Base-by-base conservation (phyloP, 805 yeast genomes). In the Kodamaea sagamina region DNA sequence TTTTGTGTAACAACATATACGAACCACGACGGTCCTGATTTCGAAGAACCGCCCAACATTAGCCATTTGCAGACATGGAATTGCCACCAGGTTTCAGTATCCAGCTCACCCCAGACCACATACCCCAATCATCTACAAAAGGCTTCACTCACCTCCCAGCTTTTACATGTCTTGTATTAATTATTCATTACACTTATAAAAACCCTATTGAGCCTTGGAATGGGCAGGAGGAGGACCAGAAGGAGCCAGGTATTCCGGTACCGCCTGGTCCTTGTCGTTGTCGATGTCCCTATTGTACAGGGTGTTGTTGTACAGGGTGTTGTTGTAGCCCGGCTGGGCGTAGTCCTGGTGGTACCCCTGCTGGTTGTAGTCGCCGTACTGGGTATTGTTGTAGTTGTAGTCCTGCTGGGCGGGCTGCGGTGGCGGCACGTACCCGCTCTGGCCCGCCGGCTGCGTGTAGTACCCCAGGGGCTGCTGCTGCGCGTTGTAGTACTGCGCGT, bases 331-430 rank as follows among this genome's bases (percentile, higher is more conserved):
- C 4, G 15, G 10, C 10, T 28, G 12, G 7, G 11, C 9, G 17
- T 29, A 9, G 19, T 16, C 18, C 11, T 28, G 12, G 17, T 28
- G 12, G 32, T 29, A 29, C 4, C 34, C 34, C 17, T 15, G 34
- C n/a, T 29, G 15, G 7, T 4, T 15, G 34, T 29, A 29, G 4
- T 17, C 34, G 15, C 17, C 19, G 7, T n/a, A 15, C 8, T 21
- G 24, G 24, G 34, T 29, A 29, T 29, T 29, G 34, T 29, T 29
- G 34, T 29, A 29, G 15, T 27, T 27, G 31, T 29, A 29, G 11
- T 29, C 34, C 10, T 15, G 34, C 19, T 29, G 34, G 10, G 19
- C 34, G 6, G 34, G 34, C 34, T 29, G 34, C 4, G 34, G 19
- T 4, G 34, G 34, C 17, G 34, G 34, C 4, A 29, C 34, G 18